A percentile compares a stretch with the other conserved stretches of the same genome.
Conservation (phyloP, 768 basidiomycete species). For the Auricularia sp. region DNA sequence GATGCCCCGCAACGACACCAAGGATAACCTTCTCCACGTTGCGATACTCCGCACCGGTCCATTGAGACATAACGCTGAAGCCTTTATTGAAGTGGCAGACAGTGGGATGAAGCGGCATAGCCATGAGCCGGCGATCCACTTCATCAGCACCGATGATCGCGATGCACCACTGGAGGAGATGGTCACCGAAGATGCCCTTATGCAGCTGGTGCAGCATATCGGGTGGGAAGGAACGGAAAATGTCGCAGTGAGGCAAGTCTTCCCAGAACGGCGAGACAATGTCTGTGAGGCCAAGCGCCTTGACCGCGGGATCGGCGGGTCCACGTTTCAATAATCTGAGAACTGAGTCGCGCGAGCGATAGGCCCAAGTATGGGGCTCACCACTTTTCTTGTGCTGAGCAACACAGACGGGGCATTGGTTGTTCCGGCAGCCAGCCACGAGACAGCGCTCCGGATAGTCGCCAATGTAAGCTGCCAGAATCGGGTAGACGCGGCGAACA, state of each 20-base stretch:
- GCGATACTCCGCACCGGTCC: slow-evolving; percentile 8
- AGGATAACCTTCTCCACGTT: slow-evolving; percentile 13
- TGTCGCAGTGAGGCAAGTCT: slow-evolving; percentile 30
- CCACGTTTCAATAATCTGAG: background rate
- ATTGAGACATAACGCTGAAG: slow-evolving; percentile 4
- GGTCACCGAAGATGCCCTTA: slow-evolving; percentile 39
- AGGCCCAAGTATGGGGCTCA: background rate
- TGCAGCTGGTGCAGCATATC: slow-evolving; percentile 39
- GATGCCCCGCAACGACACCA: slow-evolving; percentile 21
- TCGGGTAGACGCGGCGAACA: slow-evolving; percentile 23
- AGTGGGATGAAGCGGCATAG: slow-evolving; percentile 10
- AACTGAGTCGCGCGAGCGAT: background rate
- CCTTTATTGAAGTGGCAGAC: slow-evolving; percentile 23
- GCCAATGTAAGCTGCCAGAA: slow-evolving; percentile 24
- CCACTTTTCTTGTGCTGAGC: background rate
- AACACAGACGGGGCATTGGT: slow-evolving; percentile 8
- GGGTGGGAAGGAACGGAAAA: slow-evolving; percentile 29
- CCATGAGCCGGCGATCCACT: slow-evolving; percentile 12
- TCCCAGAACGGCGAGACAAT: slow-evolving; percentile 31
- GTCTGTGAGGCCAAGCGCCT: background rate
- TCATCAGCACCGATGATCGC: slow-evolving; percentile 8
- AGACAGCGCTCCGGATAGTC: slow-evolving; percentile 13
- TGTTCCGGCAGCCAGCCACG: slow-evolving; percentile 6
- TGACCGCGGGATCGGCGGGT: background rate
- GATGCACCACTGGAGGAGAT: slow-evolving; percentile 28